phyloP scores from a whole-genome alignment of 2,329 filamentous ascomycete genomes.

The Scedosporium apiospermum region DNA sequence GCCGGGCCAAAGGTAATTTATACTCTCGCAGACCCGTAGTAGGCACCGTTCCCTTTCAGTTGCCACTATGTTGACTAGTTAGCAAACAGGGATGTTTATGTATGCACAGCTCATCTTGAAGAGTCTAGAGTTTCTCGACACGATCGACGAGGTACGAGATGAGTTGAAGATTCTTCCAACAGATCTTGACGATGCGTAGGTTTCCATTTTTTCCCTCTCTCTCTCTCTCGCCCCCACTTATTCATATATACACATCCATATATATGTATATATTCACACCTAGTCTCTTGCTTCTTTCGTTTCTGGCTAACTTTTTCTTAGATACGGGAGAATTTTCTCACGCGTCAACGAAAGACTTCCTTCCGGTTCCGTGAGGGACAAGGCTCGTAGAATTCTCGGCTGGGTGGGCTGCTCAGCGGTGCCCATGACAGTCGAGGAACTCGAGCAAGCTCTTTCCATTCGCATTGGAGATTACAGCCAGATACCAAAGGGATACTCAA shows the following conservation, averaged over 20 bases:
- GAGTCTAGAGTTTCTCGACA: background rate
- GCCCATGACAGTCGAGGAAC: conserved; percentile 11
- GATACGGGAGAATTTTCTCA: background rate
- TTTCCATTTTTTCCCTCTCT: background rate
- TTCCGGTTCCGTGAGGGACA: background rate
- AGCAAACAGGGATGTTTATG: background rate
- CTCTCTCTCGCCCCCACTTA: background rate
- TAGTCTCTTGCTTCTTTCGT: too few species aligned
- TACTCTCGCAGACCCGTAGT: background rate
- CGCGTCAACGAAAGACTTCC: conserved; percentile 1
- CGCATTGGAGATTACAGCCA: background rate
- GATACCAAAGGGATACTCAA: background rate
- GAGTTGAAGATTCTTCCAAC: background rate
- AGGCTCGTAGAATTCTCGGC: conserved; percentile 10
- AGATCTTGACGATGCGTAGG: background rate
- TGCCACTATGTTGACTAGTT: too few species aligned
- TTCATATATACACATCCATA: too few species aligned
- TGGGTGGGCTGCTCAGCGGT: conserved; percentile 13
- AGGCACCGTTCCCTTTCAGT: background rate
- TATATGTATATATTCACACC: too few species aligned
- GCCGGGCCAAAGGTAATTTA: background rate
- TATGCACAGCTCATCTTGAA: background rate
- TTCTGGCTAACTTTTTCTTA: background rate
- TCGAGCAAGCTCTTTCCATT: conserved; percentile 10
- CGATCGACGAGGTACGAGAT: background rate